phyloP scores from a whole-genome alignment of 129 eudicot species.

The Helichrysum umbraculigerum region DNA sequence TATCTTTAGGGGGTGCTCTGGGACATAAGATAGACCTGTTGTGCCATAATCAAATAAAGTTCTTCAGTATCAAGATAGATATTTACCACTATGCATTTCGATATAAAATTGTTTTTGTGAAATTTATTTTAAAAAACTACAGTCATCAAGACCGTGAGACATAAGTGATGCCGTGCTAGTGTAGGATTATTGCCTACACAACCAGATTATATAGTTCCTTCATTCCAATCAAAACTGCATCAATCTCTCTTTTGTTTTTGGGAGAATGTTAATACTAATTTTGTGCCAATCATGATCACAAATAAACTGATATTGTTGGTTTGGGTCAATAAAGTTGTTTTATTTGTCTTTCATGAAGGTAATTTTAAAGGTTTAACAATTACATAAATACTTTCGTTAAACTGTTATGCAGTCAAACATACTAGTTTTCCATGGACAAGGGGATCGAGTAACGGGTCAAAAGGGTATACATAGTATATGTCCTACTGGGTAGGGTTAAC shows the following conservation, averaged over 20 bases:
- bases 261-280: too few relatives aligned
- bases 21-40: slow-evolving; percentile 71
- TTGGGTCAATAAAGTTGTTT: not conserved
- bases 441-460: not conserved
- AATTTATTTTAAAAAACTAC: not conserved
- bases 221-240: not conserved
- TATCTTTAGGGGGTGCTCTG: slow-evolving; percentile 83
- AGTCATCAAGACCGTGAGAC: too few relatives aligned
- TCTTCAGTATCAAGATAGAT: slow-evolving; percentile 4
- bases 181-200: too few relatives aligned
- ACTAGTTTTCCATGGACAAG: not conserved
- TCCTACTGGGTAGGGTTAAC: not conserved
- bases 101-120: not conserved
- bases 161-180: too few relatives aligned
- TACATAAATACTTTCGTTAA: not conserved
- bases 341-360: not conserved
- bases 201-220: not conserved
- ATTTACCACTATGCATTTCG: not conserved
- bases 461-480: not conserved
- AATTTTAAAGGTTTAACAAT: not conserved
- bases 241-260: not conserved
- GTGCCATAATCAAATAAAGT: not conserved
- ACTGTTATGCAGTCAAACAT: too few relatives aligned
- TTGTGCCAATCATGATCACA: not conserved
- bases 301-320: not conserved